Percentiles rank a stretch among this genome's conserved stretches.
Conservation (phyloP, 2,329 filamentous ascomycete species). For the Pestalotiopsis sp. region DNA sequence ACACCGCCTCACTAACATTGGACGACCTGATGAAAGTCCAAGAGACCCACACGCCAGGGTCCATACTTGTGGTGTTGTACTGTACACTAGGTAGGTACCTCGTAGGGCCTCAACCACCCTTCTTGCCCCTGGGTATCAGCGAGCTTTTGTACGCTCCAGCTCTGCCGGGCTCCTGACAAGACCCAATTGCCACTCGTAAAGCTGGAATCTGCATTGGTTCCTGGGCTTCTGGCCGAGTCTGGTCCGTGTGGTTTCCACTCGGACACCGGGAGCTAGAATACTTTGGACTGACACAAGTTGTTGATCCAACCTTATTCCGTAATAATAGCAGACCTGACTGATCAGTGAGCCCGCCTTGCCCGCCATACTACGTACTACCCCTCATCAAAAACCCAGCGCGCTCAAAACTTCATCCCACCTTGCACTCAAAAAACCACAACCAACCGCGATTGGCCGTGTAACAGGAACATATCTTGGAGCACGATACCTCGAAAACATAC, state of each 20-base stretch:
- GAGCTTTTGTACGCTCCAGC: background rate
- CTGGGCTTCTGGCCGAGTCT: background rate
- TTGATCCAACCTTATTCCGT: constrained; percentile 5
- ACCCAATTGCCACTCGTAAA: background rate
- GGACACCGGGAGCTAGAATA: background rate
- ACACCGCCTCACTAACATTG: background rate
- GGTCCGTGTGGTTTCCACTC: background rate
- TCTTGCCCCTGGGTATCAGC: background rate
- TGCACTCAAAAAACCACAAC: background rate
- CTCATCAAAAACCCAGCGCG: constrained; percentile 1
- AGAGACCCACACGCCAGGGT: background rate
- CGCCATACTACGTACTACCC: background rate
- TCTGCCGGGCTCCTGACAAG: background rate
- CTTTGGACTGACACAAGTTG: constrained; percentile 4
- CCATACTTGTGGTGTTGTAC: background rate
- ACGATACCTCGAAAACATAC: no score
- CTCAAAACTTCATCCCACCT: constrained; percentile 6
- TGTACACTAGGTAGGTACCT: no score
- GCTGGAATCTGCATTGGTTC: background rate
- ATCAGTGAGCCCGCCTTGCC: background rate
- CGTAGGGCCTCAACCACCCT: background rate
- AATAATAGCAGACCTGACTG: background rate
- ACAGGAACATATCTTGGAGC: background rate
- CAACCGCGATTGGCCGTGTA: background rate
- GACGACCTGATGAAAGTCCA: background rate